Evolutionary conservation across 129 eudicot species (phyloP), one percentile per base, ranked within the genome.

Genomic region (Saussurea involucrata): DNA sequence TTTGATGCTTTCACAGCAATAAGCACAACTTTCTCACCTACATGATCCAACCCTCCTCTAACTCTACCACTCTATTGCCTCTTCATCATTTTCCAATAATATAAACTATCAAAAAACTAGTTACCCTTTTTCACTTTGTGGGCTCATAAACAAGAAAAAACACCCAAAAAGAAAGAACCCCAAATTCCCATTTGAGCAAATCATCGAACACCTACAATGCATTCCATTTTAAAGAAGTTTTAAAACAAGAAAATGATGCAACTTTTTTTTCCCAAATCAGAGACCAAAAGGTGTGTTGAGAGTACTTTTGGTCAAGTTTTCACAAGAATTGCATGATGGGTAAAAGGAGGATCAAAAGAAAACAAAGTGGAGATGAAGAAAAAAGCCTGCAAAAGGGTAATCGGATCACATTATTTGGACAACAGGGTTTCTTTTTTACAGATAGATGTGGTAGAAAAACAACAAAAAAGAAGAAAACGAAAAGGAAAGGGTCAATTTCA

Each of bases 251-350:
- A 79, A 79, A 79, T 31, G 73, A 32, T 11, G 60, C 57, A 22
- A n/a, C 49, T n/a, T n/a, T n/a, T 53, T 63, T 79, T 79, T 21
- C 27, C 58, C 60, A 72, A 79, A 64, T 79, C 83, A 72, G 84
- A 33, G 76, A 80, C 83, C 55, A 74, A 80, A 80, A 71, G 34
- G 83, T 79, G 12, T 53, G 46, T 7, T 11, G 60, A 28, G 57
- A 61, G 64, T 55, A 81, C n/a, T n/a, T n/a, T n/a, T n/a, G n/a
- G n/a, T n/a, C n/a, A n/a, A n/a, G n/a, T n/a, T n/a, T n/a, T n/a
- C 90, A 86, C 81, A 81, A 44, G 76, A 64, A 81, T 79, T 68
- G 80, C 75, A 86, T 86, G 93, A 78, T 24, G 46, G 72, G 68
- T 67, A 66, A 58, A 58, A 76, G 68, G 28, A n/a, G 68, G 40